A percentile compares a stretch with the other conserved stretches of the same genome.
phyloP scores from a whole-genome alignment of 164 flowering plant species.

The Berberis vulgaris region DNA sequence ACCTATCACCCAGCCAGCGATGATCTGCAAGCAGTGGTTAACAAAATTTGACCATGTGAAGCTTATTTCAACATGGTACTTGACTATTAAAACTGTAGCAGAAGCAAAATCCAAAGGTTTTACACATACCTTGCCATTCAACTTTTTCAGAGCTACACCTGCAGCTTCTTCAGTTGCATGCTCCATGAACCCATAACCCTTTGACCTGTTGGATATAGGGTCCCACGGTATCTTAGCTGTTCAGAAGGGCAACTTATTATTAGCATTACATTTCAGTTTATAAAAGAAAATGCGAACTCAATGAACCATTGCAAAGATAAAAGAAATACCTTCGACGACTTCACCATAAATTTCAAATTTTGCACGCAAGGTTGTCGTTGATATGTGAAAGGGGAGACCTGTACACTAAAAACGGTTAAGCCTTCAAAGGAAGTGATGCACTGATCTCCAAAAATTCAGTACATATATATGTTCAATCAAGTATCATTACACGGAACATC shows the following conservation, averaged over 20 bases:
- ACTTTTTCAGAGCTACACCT: constrained; percentile 72
- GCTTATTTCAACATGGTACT: not conserved
- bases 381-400: constrained; percentile 93
- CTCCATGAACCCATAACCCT: constrained; percentile 89
- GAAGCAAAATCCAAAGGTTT: not conserved
- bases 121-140: constrained; percentile 78
- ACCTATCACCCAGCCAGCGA: constrained; percentile 94
- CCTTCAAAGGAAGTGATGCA: not conserved
- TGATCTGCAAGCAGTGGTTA: constrained; percentile 45
- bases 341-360: constrained; percentile 93
- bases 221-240: constrained; percentile 90
- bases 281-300: not conserved
- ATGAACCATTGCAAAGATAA: too few relatives aligned
- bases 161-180: constrained; percentile 92
- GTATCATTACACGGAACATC: not conserved
- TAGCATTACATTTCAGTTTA: not conserved
- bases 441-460: not conserved
- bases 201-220: constrained; percentile 91
- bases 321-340: constrained; percentile 69
- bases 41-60: not conserved
- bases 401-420: constrained; percentile 4
- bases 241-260: not conserved
- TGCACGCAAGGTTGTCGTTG: constrained; percentile 87
- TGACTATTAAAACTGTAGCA: not conserved
- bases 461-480: not conserved